Conservation (phyloP, 352 stramenopile genomes). For the Phytophthora syringae region DNA sequence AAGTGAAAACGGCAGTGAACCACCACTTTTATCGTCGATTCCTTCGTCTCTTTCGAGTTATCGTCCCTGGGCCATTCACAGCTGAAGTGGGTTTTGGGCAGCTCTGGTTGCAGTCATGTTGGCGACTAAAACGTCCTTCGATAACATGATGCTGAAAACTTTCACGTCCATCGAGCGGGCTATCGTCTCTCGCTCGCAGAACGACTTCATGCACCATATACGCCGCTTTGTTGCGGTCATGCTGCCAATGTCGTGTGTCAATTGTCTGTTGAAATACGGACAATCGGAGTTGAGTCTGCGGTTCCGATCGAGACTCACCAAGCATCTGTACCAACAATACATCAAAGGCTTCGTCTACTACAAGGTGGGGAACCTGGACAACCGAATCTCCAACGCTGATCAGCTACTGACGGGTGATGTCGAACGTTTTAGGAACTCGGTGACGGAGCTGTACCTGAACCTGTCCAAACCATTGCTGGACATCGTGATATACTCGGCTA, state of each 20-base stretch:
- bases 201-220: slow-evolving; percentile 66
- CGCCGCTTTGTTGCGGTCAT: slow-evolving; percentile 72
- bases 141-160: slow-evolving; percentile 70
- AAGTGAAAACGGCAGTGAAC: slow-evolving; percentile 72
- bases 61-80: slow-evolving; percentile 65
- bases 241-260: slow-evolving; percentile 77
- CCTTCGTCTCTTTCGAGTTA: slow-evolving; percentile 67
- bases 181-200: slow-evolving; percentile 67
- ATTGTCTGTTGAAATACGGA: slow-evolving; percentile 76
- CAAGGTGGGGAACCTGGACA: slow-evolving; percentile 88
- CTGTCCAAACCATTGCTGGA: slow-evolving; percentile 84
- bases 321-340: slow-evolving; percentile 79
- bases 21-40: slow-evolving; percentile 64
- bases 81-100: slow-evolving; percentile 66
- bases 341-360: slow-evolving; percentile 88
- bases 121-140: slow-evolving; percentile 69
- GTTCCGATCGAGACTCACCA: slow-evolving; percentile 79
- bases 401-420: slow-evolving; percentile 85
- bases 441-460: slow-evolving; percentile 83
- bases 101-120: slow-evolving; percentile 61
- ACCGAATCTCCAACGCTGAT: slow-evolving; percentile 83
- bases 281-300: slow-evolving; percentile 74
- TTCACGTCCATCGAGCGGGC: slow-evolving; percentile 73
- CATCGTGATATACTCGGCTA: slow-evolving; percentile 74
- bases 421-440: slow-evolving; percentile 78